Base-by-base conservation (phyloP, 495 filamentous ascomycete species). In the Xylaria palmicola region DNA sequence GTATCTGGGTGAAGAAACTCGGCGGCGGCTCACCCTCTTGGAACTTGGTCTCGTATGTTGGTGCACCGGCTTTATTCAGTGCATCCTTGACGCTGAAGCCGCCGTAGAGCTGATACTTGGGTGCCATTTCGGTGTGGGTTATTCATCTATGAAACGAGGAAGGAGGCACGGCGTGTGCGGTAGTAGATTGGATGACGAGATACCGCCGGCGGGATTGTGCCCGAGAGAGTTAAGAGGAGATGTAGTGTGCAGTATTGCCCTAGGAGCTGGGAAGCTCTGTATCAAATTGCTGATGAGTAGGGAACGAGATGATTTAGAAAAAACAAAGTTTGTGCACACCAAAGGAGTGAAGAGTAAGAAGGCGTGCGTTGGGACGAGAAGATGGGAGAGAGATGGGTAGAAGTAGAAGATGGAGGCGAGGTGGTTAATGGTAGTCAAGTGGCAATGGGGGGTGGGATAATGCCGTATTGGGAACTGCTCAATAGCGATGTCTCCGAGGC, bases 1-100 rank as follows among this genome's bases (percentile, higher is more conserved):
- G 72, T 9, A 72, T 43, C 0, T 69, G 47, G 48, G 44, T 66
- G 62, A 75, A 81, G 57, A 77, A 72, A 0, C 32, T 27, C 0
- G 67, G 17, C 0, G 60, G 54, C 0, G 67, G 67, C 37, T 67
- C 62, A 2, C 51, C 52, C 7, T 37, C n/a, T 9, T 56, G 52
- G 7, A 51, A 56, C 6, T 60, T n/a, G 2, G 30, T 24, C 1
- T 27, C 5, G 29, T 60, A 43, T 3, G 3, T 5, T 2, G 58
- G 58, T 4, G 36, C 27, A 22, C 58, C 58, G 15, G 66, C 63
- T 0, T 30, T 17, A 19, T 59, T 43, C 9, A 65, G 58, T 12
- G 60, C 59, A 29, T 68, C 34, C 10, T 57, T 41, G 6, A 63
- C 12, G 4, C 56, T 60, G 30, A 62, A 60, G 4, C 27, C 40